phyloP scores from a whole-genome alignment of 176 grass and related monocot genomes.

The Thalia dealbata region DNA sequence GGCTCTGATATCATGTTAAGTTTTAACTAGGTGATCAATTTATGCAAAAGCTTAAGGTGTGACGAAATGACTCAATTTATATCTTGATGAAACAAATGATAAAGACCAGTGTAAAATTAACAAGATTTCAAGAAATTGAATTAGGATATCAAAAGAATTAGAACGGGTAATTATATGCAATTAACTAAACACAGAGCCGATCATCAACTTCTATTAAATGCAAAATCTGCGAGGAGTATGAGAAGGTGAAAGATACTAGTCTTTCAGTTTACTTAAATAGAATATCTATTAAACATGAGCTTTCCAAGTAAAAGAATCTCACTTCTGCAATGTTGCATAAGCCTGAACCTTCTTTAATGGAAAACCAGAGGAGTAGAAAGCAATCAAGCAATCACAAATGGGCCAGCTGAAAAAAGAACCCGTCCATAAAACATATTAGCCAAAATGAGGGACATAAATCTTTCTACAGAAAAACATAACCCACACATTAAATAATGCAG shows the following conservation, averaged over 20 bases:
- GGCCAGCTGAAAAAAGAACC: constrained; percentile 57
- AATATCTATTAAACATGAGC: neutral
- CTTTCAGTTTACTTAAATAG: neutral
- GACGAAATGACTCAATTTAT: neutral
- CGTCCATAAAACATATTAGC: neutral
- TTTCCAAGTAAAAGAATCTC: constrained; percentile 16
- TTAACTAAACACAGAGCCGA: neutral
- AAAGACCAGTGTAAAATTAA: neutral
- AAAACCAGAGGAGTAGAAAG: constrained; percentile 88
- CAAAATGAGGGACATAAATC: constrained; percentile 10
- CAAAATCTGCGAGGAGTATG: neutral
- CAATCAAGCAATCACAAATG: constrained; percentile 83
- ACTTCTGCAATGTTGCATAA: constrained; percentile 76
- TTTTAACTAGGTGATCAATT: too few relatives aligned
- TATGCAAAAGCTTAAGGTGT: neutral
- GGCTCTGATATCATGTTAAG: too few relatives aligned
- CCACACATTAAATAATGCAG: neutral
- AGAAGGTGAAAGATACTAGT: neutral
- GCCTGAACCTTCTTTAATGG: constrained; percentile 75
- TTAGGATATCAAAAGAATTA: neutral
- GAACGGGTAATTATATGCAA: neutral
- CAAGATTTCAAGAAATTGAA: neutral
- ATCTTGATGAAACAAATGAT: neutral
- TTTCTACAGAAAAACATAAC: neutral
- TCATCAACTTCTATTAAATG: neutral